phyloP scores from a whole-genome alignment of 1,284 basidiomycete species.

The Athelia psychrophila region DNA sequence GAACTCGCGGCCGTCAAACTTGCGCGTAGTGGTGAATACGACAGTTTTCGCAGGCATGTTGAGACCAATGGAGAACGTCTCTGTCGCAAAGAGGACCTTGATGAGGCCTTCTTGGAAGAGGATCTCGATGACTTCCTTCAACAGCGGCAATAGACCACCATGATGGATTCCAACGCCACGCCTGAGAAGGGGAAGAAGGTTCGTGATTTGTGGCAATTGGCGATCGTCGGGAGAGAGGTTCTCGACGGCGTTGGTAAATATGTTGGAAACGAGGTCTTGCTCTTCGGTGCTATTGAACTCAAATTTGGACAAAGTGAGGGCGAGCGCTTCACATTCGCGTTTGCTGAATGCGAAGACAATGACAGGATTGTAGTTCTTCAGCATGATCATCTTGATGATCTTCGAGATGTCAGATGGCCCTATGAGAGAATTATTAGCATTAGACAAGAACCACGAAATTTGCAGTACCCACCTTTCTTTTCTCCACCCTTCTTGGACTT shows the following conservation, averaged over 20 bases:
- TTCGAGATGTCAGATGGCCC: constrained; percentile 95
- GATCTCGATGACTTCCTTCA: constrained; percentile 99
- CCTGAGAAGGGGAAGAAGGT: constrained; percentile 90
- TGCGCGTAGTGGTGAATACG: constrained; percentile 93
- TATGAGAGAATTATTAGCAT: constrained; percentile 26
- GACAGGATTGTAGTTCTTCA: constrained; percentile 97
- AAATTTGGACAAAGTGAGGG: constrained; percentile 90
- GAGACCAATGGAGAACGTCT: constrained; percentile 98
- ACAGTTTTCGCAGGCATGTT: constrained; percentile 99
- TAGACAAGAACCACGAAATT: neutral
- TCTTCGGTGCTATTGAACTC: constrained; percentile 97
- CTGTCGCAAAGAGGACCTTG: constrained; percentile 98
- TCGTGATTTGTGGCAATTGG: constrained; percentile 91
- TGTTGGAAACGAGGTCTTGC: constrained; percentile 83
- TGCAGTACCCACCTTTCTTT: constrained; percentile 68
- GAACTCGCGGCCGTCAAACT: constrained; percentile 96
- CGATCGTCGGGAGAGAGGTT: constrained; percentile 88
- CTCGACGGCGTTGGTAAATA: constrained; percentile 95
- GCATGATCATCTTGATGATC: constrained; percentile 99
- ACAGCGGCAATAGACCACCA: constrained; percentile 93
- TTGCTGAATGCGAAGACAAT: constrained; percentile 99
- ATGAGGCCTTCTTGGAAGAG: constrained; percentile 99
- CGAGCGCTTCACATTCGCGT: constrained; percentile 94
- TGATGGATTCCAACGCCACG: constrained; percentile 99
- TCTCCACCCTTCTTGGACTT: constrained; percentile 91